Evolutionary conservation across 2,329 filamentous ascomycete species (phyloP).

Genomic region (Massarina eburnea): DNA sequence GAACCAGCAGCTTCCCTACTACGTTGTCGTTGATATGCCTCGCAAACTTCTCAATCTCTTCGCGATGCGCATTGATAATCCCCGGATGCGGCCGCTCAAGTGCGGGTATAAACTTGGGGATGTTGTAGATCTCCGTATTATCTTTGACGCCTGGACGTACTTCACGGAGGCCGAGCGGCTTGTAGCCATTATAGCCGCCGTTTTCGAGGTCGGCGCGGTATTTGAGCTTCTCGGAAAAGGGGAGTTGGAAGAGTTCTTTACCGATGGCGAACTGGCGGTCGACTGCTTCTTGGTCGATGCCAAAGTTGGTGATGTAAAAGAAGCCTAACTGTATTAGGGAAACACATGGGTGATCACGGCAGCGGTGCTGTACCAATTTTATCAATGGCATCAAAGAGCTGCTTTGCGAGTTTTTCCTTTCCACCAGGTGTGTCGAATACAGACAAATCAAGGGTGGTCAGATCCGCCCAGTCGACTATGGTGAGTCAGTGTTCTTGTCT

Average conservation of each 20-base stretch:
- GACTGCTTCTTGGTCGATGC: conserved; percentile 14
- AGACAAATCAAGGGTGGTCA: conserved; percentile 6
- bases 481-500: neutral
- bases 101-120: conserved; percentile 62
- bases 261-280: conserved; percentile 19
- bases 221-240: conserved; percentile 13
- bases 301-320: conserved; percentile 19
- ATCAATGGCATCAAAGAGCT: conserved; percentile 3
- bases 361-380: neutral
- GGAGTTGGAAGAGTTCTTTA: conserved; percentile 13
- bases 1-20: conserved; percentile 54
- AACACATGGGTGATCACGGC: neutral
- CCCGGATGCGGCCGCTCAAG: conserved; percentile 45
- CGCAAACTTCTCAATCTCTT: conserved; percentile 58
- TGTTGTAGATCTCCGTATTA: conserved; percentile 61
- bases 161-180: conserved; percentile 18
- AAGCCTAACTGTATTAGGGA: conserved; percentile 6
- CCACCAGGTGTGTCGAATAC: conserved; percentile 3
- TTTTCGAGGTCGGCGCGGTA: conserved; percentile 17
- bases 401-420: conserved; percentile 5
- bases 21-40: conserved; percentile 23
- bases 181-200: conserved; percentile 53
- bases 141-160: conserved; percentile 48
- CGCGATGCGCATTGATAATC: conserved; percentile 42
- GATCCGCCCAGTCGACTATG: conserved; percentile 9